Base-by-base conservation (phyloP, 2,329 filamentous ascomycete species). In the Alternaria longipes region DNA sequence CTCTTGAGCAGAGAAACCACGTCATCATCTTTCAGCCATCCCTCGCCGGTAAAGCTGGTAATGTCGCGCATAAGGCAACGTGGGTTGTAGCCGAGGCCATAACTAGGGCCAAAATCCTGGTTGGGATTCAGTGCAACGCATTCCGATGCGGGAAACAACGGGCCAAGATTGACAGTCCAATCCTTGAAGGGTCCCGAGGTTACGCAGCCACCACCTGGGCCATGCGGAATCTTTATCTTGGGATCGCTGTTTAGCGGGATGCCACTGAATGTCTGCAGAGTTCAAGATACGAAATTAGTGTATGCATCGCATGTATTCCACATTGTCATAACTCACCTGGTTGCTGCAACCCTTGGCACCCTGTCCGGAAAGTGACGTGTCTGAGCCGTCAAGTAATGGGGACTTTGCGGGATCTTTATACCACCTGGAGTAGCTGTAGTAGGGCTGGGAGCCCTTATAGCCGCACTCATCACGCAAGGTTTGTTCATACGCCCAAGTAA, bases 131-230 rank as follows among this genome's bases (percentile, higher is more conserved):
- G 60, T 0, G 59, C 53, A 1, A 74, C 59, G 54, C 32, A 30
- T 16, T 30, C 14, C 16, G 42, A 44, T 5, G 72, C 77, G 22
- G 78, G 74, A 6, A 73, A 71, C 40, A 85, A 79, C 0, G 85
- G 85, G 0, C 85, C 85, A 0, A 83, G 74, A 50, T 80, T 80
- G 18, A 82, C 77, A 4, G 66, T 54, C 66, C 68, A 74, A 54
- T 84, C 78, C 63, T 77, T 80, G 74, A 86, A 86, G 0, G 84
- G 84, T 0, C 84, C 84, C 0, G 76, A 79, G 11, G 72, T 75
- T 7, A 88, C 78, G 67, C 85, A 87, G 5, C 85, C 86, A 42
- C 85, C 85, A 20, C 85, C 85, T 0, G 79, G 77, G 20, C 84
- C 86, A 2, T 81, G 80, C 0, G 82, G 84, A 24, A 83, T 73